Evolutionary conservation across 192 early-diverging fungal genomes (phyloP).

Genomic region (Podila minutissima): DNA sequence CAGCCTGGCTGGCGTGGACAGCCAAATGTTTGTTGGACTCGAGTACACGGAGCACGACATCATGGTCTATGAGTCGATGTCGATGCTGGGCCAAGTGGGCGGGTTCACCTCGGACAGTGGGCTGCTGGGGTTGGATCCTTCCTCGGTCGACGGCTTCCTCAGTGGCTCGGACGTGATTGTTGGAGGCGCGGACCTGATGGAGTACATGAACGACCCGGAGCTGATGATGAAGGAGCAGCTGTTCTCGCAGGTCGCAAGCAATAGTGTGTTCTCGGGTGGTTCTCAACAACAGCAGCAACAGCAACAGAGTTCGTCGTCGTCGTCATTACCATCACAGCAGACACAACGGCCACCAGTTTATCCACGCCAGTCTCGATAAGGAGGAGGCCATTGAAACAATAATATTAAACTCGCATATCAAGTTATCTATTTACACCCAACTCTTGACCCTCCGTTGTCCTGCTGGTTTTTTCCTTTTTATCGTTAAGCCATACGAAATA

Average conservation of each 20-base stretch:
- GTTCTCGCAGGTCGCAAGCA: constrained; percentile 26
- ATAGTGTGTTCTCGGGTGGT: neutral
- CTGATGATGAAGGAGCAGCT: constrained; percentile 11
- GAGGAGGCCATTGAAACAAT: no score
- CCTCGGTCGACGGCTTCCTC: neutral
- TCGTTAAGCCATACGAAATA: no score
- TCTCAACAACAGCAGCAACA: neutral
- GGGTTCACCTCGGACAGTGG: neutral
- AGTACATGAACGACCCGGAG: constrained; percentile 29
- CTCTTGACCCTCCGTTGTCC: no score
- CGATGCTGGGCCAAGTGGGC: neutral
- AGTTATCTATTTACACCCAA: no score
- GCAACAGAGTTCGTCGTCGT: neutral
- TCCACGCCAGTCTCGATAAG: no score
- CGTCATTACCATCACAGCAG: neutral
- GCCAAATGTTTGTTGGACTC: neutral
- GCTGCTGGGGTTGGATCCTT: neutral
- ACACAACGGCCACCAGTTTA: neutral
- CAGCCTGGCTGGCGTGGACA: neutral
- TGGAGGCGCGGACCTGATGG: constrained; percentile 7
- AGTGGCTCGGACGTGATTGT: neutral
- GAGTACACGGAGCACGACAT: constrained; percentile 3
- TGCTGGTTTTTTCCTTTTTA: no score
- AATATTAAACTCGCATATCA: no score
- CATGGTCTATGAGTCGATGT: neutral